Evolutionary conservation across 108 stramenopile species (phyloP).

Genomic region (Nitzschia inconspicua): DNA sequence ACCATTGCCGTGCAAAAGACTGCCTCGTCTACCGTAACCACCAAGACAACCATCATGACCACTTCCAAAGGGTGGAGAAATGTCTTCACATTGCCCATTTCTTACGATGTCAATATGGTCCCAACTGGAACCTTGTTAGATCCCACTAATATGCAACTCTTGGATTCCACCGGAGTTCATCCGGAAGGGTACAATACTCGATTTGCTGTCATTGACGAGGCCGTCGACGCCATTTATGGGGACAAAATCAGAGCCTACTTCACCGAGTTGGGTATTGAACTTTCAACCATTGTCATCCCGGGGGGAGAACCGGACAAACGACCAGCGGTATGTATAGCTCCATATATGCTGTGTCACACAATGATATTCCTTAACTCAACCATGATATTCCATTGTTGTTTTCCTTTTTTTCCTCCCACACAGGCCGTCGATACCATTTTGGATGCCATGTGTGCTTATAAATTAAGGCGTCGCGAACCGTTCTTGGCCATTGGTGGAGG

Average conservation of each 20-base stretch:
- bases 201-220: constrained; percentile 83
- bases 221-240: constrained; percentile 66
- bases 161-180: constrained; percentile 78
- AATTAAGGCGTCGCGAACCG: constrained; percentile 88
- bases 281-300: constrained; percentile 53
- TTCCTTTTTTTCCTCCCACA: neutral
- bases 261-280: constrained; percentile 54
- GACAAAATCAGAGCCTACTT: constrained; percentile 70
- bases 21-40: constrained; percentile 60
- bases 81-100: constrained; percentile 83
- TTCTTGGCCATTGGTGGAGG: constrained; percentile 96
- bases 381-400: neutral
- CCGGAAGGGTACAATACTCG: constrained; percentile 78
- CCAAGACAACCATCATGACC: constrained; percentile 75
- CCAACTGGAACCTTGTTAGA: constrained; percentile 77
- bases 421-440: constrained; percentile 77
- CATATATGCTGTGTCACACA: neutral
- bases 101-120: constrained; percentile 87
- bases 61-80: constrained; percentile 82
- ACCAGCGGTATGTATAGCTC: constrained; percentile 44
- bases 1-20: constrained; percentile 57
- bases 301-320: constrained; percentile 86
- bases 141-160: constrained; percentile 60
- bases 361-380: neutral
- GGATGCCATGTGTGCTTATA: constrained; percentile 81